Conservation (phyloP, 805 yeast species). For the Trichomonascus vanleenenianus region DNA sequence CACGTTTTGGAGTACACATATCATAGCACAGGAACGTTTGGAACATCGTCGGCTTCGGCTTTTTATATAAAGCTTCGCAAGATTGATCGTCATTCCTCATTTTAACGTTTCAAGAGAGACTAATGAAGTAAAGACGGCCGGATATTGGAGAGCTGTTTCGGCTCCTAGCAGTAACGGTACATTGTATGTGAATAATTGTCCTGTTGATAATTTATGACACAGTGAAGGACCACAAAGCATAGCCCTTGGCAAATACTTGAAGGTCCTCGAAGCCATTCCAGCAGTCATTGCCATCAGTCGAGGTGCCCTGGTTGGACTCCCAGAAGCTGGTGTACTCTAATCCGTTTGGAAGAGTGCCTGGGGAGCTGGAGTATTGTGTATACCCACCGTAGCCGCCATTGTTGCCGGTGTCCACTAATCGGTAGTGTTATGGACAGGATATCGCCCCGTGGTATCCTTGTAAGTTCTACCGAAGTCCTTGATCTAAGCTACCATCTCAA, state of each 20-base stretch:
- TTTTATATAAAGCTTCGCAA: too few species aligned
- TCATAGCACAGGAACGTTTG: too few species aligned
- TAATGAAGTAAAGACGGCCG: too few species aligned
- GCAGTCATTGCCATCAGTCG: background rate
- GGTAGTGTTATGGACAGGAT: background rate
- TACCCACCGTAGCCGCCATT: background rate
- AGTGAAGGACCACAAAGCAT: too few species aligned
- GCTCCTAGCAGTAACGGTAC: too few species aligned
- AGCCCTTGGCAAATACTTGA: background rate
- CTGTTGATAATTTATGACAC: too few species aligned
- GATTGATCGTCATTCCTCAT: too few species aligned
- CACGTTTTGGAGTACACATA: too few species aligned
- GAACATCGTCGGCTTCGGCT: too few species aligned
- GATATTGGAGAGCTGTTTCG: too few species aligned
- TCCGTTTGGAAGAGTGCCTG: background rate
- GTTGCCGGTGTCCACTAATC: slow-evolving; percentile 2
- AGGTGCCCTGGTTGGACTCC: background rate
- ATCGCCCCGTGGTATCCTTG: background rate
- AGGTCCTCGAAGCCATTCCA: background rate
- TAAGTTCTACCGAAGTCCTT: background rate
- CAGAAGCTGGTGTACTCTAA: background rate
- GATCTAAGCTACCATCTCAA: slow-evolving; percentile 1
- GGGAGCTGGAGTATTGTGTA: background rate
- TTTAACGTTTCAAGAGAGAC: too few species aligned
- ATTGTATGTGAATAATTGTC: too few species aligned